Base-by-base conservation (phyloP, 2,329 filamentous ascomycete genomes). In the Aspergillus fructus region DNA sequence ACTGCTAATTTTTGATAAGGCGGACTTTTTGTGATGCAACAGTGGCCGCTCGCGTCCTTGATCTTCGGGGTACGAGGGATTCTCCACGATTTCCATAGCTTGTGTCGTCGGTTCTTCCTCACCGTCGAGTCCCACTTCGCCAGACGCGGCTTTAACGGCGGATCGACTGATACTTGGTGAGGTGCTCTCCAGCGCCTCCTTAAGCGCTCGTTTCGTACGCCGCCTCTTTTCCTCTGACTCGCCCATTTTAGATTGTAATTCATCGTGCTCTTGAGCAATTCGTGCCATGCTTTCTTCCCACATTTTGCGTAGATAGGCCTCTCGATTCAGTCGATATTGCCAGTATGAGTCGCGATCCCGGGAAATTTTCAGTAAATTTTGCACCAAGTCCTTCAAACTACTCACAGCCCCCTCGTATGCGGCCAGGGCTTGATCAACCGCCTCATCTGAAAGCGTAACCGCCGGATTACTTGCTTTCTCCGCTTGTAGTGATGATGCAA, bases 221-320 rank as follows among this genome's bases (percentile, higher is more conserved):
- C 90, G 93, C 56, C 92, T 85, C 80, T 96, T 97, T 70, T 89
- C 85, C 73, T 97, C 93, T 1, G 92, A 90, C 74, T 96, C 90
- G 45, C 90, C 91, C 59, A 97, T 90, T 57, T 88, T 89, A 37
- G 86, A 90, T 71, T 97, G 91, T 1, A 99, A 83, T 51, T 92
- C 85, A 74, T 97, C 94, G 67, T 99, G 94, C 72, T 99, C 94
- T 55, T 86, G 87, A 17, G 93, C 94, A n/a, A 99, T 89, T 67
- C 93, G 88, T 9, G 94, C 92, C 94, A 99, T 97, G 75, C 93
- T 97, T 68, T 99, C 94, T 76, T 99, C 94, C 94, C 94, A 99
- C 86, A 99, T 90, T 59, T 90, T 88, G 39, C 94, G 87, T 77
- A 97, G 89, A 71, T 96, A 91, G 43, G 88, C 88, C 76, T 99